A percentile compares a stretch with the other conserved stretches of the same genome.
These are phyloP conservation scores for Brettanomyces custersianus DNA, from an alignment of 805 yeast species.

Conservation along the genomic window DNA sequence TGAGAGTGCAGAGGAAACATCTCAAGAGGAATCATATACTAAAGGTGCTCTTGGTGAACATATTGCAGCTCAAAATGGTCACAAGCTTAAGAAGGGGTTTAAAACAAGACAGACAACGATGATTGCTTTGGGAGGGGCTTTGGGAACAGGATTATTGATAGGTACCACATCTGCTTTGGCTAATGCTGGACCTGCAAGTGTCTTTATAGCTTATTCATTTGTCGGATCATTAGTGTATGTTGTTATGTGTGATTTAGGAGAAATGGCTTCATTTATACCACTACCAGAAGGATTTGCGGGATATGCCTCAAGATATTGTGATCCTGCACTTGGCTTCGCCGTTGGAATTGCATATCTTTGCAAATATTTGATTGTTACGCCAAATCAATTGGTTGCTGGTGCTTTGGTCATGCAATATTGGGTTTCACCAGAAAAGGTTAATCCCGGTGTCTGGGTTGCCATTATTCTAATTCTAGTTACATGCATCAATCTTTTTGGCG, in stretches of 20 bases:
- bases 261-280: slow-evolving; percentile 47
- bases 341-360: slow-evolving; percentile 45
- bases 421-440: slow-evolving; percentile 36
- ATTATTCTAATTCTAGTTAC: slow-evolving; percentile 34
- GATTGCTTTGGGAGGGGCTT: slow-evolving; percentile 75
- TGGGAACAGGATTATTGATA: slow-evolving; percentile 73
- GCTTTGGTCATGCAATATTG: slow-evolving; percentile 45
- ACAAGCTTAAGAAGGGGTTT: slow-evolving; percentile 34
- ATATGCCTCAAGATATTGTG: slow-evolving; percentile 43
- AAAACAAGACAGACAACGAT: slow-evolving; percentile 45
- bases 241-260: slow-evolving; percentile 51
- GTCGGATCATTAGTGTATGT: slow-evolving; percentile 66
- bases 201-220: slow-evolving; percentile 53
- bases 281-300: slow-evolving; percentile 49
- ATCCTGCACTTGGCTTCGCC: slow-evolving; percentile 46
- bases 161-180: slow-evolving; percentile 67
- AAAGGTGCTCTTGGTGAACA: slow-evolving; percentile 21
- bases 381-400: slow-evolving; percentile 52
- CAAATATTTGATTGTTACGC: slow-evolving; percentile 44
- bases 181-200: slow-evolving; percentile 63
- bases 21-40: not conserved
- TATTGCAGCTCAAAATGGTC: slow-evolving; percentile 32
- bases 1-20: not conserved
- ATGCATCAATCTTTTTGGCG: slow-evolving; percentile 36
- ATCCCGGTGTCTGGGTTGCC: slow-evolving; percentile 47